A percentile compares a stretch with the other conserved stretches of the same genome.
Evolutionary conservation across 2,329 filamentous ascomycete species (phyloP).

Genomic region (Raffaelea ambrosiae): DNA sequence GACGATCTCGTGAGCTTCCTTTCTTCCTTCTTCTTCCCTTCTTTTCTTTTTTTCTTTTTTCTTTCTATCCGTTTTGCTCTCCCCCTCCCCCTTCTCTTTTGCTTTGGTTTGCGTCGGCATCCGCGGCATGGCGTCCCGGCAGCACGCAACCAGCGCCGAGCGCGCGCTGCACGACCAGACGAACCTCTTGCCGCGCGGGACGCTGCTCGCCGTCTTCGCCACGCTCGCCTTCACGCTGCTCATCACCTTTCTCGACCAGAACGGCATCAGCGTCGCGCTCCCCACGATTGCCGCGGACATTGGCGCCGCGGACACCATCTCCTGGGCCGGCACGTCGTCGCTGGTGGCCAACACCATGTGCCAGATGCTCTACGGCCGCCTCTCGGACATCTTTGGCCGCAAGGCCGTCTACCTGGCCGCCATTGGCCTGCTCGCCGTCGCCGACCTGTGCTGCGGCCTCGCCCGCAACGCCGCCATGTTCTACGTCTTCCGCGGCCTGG

Average conservation of each 20-base stretch:
- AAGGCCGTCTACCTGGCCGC: slow-evolving; percentile 48
- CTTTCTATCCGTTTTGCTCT: neutral
- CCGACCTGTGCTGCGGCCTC: slow-evolving; percentile 50
- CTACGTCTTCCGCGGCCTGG: slow-evolving; percentile 50
- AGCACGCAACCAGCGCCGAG: no score
- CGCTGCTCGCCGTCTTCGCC: slow-evolving; percentile 41
- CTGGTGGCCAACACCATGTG: slow-evolving; percentile 52
- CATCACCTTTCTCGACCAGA: slow-evolving; percentile 49
- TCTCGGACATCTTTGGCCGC: slow-evolving; percentile 53
- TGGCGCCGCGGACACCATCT: slow-evolving; percentile 40
- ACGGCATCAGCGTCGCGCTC: slow-evolving; percentile 42
- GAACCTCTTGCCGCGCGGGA: slow-evolving; percentile 42
- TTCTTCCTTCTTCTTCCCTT: neutral
- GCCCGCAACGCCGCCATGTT: slow-evolving; percentile 45
- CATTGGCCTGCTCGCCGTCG: slow-evolving; percentile 41
- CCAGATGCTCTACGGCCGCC: slow-evolving; percentile 53
- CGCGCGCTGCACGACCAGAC: slow-evolving; percentile 29
- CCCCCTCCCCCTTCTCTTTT: neutral
- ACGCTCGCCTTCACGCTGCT: slow-evolving; percentile 43
- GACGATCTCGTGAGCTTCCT: no score
- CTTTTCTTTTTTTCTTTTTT: neutral
- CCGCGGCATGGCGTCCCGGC: slow-evolving; percentile 3
- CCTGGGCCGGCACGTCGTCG: slow-evolving; percentile 43
- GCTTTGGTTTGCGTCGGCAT: neutral
- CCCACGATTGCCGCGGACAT: slow-evolving; percentile 42